These are phyloP conservation scores for Ophiostoma australiae DNA, from an alignment of 2,329 filamentous ascomycete genomes.

Conservation along the genomic window DNA sequence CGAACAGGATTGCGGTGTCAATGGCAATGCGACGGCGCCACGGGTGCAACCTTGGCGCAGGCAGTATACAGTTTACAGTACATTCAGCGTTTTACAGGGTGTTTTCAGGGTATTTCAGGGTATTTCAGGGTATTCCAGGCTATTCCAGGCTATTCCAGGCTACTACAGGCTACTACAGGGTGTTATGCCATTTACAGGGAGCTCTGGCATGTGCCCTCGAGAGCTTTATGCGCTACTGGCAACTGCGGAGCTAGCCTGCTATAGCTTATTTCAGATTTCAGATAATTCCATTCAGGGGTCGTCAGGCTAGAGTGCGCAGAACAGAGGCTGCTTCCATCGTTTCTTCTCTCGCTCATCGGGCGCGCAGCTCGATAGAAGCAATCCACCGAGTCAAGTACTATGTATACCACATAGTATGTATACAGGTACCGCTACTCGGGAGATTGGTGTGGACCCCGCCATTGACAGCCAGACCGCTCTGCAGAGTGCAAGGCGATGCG, in stretches of 20 bases:
- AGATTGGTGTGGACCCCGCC: slow-evolving; percentile 5
- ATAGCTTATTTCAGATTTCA: neutral
- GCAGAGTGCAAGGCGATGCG: neutral
- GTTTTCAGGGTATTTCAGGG: no score
- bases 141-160: no score
- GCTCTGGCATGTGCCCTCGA: neutral
- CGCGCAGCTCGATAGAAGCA: neutral
- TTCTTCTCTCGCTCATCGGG: neutral
- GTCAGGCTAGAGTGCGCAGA: neutral
- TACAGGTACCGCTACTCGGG: neutral
- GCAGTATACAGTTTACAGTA: no score
- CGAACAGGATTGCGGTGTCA: neutral
- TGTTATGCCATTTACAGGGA: no score
- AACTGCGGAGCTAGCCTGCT: neutral
- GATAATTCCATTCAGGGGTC: neutral
- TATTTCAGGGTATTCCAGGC: no score
- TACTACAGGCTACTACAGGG: no score
- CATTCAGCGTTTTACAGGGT: no score
- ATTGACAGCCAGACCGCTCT: slow-evolving; percentile 1
- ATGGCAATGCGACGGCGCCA: neutral
- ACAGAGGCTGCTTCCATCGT: neutral
- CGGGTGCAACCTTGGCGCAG: neutral
- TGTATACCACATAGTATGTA: no score
- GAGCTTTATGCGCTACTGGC: neutral
- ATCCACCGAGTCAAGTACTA: neutral